Evolutionary conservation across 805 yeast genomes (phyloP).

Genomic region (Novakomyces olei): DNA sequence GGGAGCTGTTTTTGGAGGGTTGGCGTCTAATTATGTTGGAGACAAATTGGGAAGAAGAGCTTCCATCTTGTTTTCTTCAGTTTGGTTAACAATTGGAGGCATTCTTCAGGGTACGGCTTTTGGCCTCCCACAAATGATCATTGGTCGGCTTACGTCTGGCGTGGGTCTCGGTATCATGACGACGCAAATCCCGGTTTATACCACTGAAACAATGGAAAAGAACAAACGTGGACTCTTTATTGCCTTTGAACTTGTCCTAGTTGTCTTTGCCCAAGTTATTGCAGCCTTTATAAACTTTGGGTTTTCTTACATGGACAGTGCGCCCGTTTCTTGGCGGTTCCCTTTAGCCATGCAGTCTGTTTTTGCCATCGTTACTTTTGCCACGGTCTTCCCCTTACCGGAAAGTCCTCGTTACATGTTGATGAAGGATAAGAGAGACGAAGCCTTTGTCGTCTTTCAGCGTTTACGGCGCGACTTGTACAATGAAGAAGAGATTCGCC

Average conservation of each 20-base stretch:
- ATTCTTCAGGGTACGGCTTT: slow-evolving; percentile 33
- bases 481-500: not conserved
- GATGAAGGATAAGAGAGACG: slow-evolving; percentile 20
- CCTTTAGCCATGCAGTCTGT: slow-evolving; percentile 45
- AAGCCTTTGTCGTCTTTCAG: slow-evolving; percentile 22
- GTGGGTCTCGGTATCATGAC: slow-evolving; percentile 12
- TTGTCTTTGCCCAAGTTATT: slow-evolving; percentile 40
- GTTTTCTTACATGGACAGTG: slow-evolving; percentile 18
- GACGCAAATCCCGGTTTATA: slow-evolving; percentile 40
- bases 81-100: slow-evolving; percentile 13
- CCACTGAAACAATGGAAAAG: slow-evolving; percentile 48
- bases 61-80: slow-evolving; percentile 2
- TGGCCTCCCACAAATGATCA: slow-evolving; percentile 42
- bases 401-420: slow-evolving; percentile 27
- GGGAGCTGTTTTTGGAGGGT: slow-evolving; percentile 48
- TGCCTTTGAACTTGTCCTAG: slow-evolving; percentile 38
- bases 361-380: slow-evolving; percentile 35
- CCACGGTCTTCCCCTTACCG: slow-evolving; percentile 27
- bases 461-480: not conserved
- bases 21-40: slow-evolving; percentile 33
- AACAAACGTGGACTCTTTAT: slow-evolving; percentile 45
- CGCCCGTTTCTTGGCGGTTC: slow-evolving; percentile 34
- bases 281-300: slow-evolving; percentile 44
- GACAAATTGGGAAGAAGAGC: slow-evolving; percentile 15
- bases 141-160: slow-evolving; percentile 32